Base-by-base conservation (phyloP, 352 stramenopile species). In the Pilasporangium apinafurcum region DNA sequence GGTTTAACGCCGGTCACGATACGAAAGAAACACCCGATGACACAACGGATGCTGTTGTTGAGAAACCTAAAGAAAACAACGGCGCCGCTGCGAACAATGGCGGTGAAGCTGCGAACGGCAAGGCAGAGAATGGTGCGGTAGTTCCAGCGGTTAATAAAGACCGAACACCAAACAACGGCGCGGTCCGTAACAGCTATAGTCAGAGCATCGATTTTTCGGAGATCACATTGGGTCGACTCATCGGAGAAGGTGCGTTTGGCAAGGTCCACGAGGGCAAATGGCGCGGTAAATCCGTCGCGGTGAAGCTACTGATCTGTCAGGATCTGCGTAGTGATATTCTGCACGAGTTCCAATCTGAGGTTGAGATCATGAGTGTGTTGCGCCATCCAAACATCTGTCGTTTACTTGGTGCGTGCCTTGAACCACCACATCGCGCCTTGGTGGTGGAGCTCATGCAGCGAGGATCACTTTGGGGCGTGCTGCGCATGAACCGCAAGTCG, bases 381-480 rank as follows among this genome's bases (percentile, higher is more conserved):
- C 65, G 74, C 14, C 94, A 98, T 64, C 94, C 95, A 5, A 98
- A 98, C 65, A 96, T 98, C 48, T 97, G 94, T 54, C 66, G 97
- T 2, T 87, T 97, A 49, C 87, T 98, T 51, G 93, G 92, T 18
- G 92, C 90, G 24, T 98, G 90, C 62, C 81, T 97, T 48, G 70
- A 95, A n/a, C 85, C 92, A 22, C 89, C 88, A 2, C 87, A 98
- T 58, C 70, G 91, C n/a, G 89, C 86, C 8, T 90, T 98, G 8
- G 73, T 98, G 10, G 96, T 95, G 10, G 92, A 98, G 59, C 64
- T 96, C 3, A 74, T 95, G 37, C 82, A 83, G 17, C 83, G 92
- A 21, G 92, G 92, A 13, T 97, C 83, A 2, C 56, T 98, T 3
- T 98, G 87, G 85, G 87, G 95, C 40, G 85, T 96, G 22, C 57